A percentile compares a stretch with the other conserved stretches of the same genome.
Conservation (phyloP, 208 protist genomes). For the Leptomonas seymouri region DNA sequence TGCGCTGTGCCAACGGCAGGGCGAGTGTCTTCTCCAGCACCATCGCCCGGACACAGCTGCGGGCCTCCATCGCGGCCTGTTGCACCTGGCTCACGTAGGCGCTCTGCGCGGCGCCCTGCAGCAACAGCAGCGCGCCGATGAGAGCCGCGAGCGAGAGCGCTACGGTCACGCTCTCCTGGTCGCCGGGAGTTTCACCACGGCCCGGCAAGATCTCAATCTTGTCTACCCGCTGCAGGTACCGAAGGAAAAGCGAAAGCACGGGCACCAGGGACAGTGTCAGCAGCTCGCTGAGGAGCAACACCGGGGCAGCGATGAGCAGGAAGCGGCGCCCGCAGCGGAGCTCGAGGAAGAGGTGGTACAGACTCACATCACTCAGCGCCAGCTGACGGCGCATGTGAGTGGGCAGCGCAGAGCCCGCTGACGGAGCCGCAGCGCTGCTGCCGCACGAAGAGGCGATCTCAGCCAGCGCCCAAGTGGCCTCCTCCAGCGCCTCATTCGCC, state of each 20-base stretch:
- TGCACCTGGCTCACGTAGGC: slow-evolving; percentile 50
- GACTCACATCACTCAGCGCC: slow-evolving; percentile 42
- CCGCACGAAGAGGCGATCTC: slow-evolving; percentile 42
- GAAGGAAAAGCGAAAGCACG: slow-evolving; percentile 33
- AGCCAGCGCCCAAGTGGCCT: slow-evolving; percentile 35
- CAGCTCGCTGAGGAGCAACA: slow-evolving; percentile 54
- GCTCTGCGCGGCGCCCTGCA: slow-evolving; percentile 49
- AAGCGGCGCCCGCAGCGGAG: slow-evolving; percentile 60
- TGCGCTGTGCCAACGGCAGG: slow-evolving; percentile 64
- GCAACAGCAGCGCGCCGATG: slow-evolving; percentile 43
- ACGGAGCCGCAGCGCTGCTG: slow-evolving; percentile 34
- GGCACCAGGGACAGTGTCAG: slow-evolving; percentile 39
- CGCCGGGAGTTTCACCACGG: slow-evolving; percentile 20
- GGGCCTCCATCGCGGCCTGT: slow-evolving; percentile 51
- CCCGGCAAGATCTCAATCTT: slow-evolving; percentile 9
- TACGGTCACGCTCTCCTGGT: slow-evolving; percentile 26
- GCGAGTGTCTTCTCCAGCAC: slow-evolving; percentile 68
- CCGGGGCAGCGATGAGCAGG: slow-evolving; percentile 43
- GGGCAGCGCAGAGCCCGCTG: slow-evolving; percentile 40
- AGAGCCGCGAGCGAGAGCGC: slow-evolving; percentile 33
- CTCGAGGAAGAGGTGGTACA: slow-evolving; percentile 69
- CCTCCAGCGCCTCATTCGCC: slow-evolving; percentile 30
- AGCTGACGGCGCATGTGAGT: slow-evolving; percentile 49
- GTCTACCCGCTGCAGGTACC: slow-evolving; percentile 21
- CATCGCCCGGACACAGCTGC: slow-evolving; percentile 52